phyloP scores from a whole-genome alignment of 208 protist species.

The Trypanosoma congolense region DNA sequence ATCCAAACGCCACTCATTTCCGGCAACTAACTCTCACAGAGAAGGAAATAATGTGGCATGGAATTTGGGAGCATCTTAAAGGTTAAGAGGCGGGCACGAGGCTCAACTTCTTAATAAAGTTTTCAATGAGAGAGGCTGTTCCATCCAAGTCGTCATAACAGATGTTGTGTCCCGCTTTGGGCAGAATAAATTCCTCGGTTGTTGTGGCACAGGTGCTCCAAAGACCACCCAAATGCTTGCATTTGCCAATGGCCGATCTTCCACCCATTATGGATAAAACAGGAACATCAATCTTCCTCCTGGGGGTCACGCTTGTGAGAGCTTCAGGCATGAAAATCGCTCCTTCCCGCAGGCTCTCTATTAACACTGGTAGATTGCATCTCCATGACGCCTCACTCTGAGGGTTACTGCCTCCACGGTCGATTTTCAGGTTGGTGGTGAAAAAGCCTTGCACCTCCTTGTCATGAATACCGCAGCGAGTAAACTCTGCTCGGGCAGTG shows the following conservation, averaged over 20 bases:
- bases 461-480: constrained; percentile 38
- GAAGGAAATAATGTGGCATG: too few species aligned
- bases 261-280: constrained; percentile 53
- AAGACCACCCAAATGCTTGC: constrained; percentile 11
- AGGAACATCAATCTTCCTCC: constrained; percentile 14
- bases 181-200: constrained; percentile 43
- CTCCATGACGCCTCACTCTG: constrained; percentile 28
- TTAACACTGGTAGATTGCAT: constrained; percentile 46
- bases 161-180: constrained; percentile 43
- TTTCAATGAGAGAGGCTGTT: constrained; percentile 19
- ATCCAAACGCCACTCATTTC: too few species aligned
- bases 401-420: constrained; percentile 1
- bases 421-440: constrained; percentile 47
- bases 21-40: too few species aligned
- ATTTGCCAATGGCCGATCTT: constrained; percentile 36
- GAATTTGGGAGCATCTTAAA: neutral
- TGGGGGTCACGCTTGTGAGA: neutral
- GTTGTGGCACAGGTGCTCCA: constrained; percentile 28
- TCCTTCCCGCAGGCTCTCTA: constrained; percentile 25
- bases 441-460: constrained; percentile 36
- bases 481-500: constrained; percentile 50
- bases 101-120: constrained; percentile 24
- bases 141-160: constrained; percentile 48
- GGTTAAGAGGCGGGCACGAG: neutral
- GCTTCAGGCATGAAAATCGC: constrained; percentile 38